Conservation (phyloP, 2,329 filamentous ascomycete species). For the Aspergillus arachidicola region DNA sequence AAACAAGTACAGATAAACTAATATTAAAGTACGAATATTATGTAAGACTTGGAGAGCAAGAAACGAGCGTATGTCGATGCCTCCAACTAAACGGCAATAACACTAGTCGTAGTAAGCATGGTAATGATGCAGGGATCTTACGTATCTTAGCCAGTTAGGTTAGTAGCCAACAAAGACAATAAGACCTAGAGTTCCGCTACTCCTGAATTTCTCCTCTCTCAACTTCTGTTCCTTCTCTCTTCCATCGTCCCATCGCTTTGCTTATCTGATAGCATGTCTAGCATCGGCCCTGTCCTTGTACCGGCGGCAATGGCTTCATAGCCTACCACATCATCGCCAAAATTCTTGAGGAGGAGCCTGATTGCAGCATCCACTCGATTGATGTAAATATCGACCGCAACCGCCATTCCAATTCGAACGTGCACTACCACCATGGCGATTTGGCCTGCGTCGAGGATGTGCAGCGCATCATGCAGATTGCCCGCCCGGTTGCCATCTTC, state of each 20-base stretch:
- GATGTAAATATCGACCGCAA: constrained; percentile 6
- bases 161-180: too few species aligned
- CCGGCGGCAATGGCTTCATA: constrained; percentile 13
- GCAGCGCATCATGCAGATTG: constrained; percentile 4
- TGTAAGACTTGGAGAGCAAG: too few species aligned
- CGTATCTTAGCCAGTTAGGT: too few species aligned
- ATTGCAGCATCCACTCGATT: constrained; percentile 6
- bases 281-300: constrained; percentile 9
- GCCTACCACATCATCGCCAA: constrained; percentile 14
- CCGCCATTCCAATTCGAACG: neutral
- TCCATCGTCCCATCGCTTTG: neutral
- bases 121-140: too few species aligned
- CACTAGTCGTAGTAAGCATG: too few species aligned
- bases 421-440: constrained; percentile 11
- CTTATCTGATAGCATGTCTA: neutral
- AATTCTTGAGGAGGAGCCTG: constrained; percentile 2
- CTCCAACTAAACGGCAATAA: too few species aligned
- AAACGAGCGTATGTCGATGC: too few species aligned
- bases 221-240: neutral
- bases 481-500: constrained; percentile 7
- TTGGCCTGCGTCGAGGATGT: constrained; percentile 3
- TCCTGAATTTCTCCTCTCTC: neutral
- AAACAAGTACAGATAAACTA: too few species aligned
- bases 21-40: too few species aligned
- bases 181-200: too few species aligned